Evolutionary conservation across 129 eudicot species (phyloP).

Genomic region (Chrysanthemum seticuspe): DNA sequence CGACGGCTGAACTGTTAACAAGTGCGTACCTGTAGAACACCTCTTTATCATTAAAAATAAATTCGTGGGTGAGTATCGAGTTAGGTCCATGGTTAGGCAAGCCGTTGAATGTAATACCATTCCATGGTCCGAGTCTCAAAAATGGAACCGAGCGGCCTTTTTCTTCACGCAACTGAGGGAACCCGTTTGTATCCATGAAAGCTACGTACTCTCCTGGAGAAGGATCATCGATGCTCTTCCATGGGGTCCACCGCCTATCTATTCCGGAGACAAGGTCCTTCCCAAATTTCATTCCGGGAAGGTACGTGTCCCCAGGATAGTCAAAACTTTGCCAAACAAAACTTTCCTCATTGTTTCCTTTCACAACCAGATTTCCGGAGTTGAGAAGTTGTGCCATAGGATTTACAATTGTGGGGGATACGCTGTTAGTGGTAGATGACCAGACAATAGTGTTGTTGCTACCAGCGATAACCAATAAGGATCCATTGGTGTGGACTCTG

Average conservation of each 20-base stretch:
- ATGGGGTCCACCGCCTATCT: slow-evolving; percentile 13
- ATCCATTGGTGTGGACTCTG: neutral
- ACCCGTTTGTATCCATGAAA: slow-evolving; percentile 21
- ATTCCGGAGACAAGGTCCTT: slow-evolving; percentile 23
- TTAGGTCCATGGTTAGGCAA: neutral
- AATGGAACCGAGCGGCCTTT: slow-evolving; percentile 8
- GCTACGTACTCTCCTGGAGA: slow-evolving; percentile 26
- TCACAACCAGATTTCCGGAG: slow-evolving; percentile 25
- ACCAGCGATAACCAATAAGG: neutral
- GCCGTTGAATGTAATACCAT: slow-evolving; percentile 34
- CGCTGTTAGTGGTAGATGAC: slow-evolving; percentile 1
- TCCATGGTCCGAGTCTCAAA: slow-evolving; percentile 37
- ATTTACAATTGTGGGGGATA: neutral
- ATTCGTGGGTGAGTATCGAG: neutral
- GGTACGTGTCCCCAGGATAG: slow-evolving; percentile 25
- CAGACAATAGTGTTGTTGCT: slow-evolving; percentile 11
- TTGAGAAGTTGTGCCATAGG: slow-evolving; percentile 23
- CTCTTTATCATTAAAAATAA: slow-evolving; percentile 18
- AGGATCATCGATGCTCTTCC: slow-evolving; percentile 38
- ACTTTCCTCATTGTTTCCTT: neutral
- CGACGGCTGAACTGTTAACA: slow-evolving; percentile 11
- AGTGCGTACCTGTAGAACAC: slow-evolving; percentile 6
- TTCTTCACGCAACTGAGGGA: slow-evolving; percentile 23
- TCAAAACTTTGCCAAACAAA: slow-evolving; percentile 1
- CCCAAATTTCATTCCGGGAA: slow-evolving; percentile 40